These are phyloP conservation scores for Volvox carteri DNA, from an alignment of 163 green algal genomes.

Conservation along the genomic window DNA sequence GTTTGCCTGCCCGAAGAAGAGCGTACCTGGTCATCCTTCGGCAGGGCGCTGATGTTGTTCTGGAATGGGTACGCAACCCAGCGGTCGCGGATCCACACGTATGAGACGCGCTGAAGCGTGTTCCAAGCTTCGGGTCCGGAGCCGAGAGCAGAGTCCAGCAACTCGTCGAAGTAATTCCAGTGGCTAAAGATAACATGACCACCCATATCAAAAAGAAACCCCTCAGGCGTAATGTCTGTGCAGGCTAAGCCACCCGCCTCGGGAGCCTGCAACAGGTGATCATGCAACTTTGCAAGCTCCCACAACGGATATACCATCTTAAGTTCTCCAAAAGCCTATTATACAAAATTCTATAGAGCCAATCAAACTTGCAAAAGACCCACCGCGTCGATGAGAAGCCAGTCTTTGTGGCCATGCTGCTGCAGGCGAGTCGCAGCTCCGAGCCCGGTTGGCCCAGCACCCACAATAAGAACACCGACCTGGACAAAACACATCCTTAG, in stretches of 20 bases:
- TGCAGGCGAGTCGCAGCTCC: conserved; percentile 92
- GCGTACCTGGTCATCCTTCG: conserved; percentile 89
- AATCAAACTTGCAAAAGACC: not conserved
- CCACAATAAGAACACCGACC: conserved; percentile 85
- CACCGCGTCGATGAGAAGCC: conserved; percentile 90
- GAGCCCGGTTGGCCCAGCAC: conserved; percentile 92
- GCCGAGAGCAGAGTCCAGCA: conserved; percentile 79
- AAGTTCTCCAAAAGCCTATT: not conserved
- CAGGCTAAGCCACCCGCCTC: conserved; percentile 90
- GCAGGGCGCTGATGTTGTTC: conserved; percentile 89
- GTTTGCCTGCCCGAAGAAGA: not conserved
- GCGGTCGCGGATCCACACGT: conserved; percentile 88
- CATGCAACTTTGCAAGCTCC: not conserved
- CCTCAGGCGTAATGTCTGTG: conserved; percentile 90
- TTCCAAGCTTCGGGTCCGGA: conserved; percentile 82
- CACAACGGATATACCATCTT: not conserved
- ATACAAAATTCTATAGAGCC: not conserved
- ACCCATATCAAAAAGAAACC: conserved; percentile 97
- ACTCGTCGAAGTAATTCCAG: conserved; percentile 95
- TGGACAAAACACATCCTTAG: conserved; percentile 27
- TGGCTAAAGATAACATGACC: conserved; percentile 96
- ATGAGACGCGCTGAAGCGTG: conserved; percentile 89
- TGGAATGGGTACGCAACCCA: conserved; percentile 96
- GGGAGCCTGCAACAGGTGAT: conserved; percentile 69
- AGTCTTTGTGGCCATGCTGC: conserved; percentile 87